Conservation (phyloP, 768 basidiomycete species). For the Termitomyces sp. region DNA sequence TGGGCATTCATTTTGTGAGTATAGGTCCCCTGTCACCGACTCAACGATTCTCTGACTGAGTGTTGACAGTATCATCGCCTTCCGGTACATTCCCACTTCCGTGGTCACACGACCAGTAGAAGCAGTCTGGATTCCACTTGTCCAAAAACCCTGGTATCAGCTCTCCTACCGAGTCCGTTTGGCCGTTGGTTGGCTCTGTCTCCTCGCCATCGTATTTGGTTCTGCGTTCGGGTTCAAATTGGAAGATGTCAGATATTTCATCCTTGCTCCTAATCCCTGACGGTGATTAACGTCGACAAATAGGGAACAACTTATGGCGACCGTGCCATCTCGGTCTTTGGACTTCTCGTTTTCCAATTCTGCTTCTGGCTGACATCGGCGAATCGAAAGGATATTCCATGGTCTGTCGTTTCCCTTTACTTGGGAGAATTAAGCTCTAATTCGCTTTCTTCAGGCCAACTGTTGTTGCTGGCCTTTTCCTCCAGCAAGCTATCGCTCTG, state of each 20-base stretch:
- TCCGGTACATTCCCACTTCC: constrained; percentile 78
- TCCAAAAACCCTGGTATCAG: constrained; percentile 67
- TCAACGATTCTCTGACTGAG: background rate
- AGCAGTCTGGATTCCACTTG: constrained; percentile 63
- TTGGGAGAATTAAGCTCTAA: background rate
- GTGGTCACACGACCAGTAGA: constrained; percentile 68
- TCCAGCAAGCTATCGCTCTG: constrained; percentile 83
- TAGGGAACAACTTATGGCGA: constrained; percentile 64
- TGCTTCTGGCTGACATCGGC: constrained; percentile 69
- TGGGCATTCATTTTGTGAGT: constrained; percentile 79
- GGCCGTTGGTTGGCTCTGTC: constrained; percentile 69
- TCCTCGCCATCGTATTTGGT: constrained; percentile 77
- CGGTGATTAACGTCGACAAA: constrained; percentile 10
- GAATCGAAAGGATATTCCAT: constrained; percentile 62
- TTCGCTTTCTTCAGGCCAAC: constrained; percentile 54
- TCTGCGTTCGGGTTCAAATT: constrained; percentile 83
- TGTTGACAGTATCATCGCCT: constrained; percentile 61
- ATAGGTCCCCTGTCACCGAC: background rate
- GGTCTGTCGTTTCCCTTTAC: constrained; percentile 40
- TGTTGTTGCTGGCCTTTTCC: constrained; percentile 81
- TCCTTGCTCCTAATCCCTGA: background rate
- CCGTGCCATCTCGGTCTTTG: constrained; percentile 78
- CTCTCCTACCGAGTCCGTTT: constrained; percentile 51
- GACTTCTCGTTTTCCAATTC: constrained; percentile 76
- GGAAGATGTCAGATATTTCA: constrained; percentile 39